These are phyloP conservation scores for Verticillium longisporum DNA, from an alignment of 2,329 filamentous ascomycete species.

Conservation along the genomic window DNA sequence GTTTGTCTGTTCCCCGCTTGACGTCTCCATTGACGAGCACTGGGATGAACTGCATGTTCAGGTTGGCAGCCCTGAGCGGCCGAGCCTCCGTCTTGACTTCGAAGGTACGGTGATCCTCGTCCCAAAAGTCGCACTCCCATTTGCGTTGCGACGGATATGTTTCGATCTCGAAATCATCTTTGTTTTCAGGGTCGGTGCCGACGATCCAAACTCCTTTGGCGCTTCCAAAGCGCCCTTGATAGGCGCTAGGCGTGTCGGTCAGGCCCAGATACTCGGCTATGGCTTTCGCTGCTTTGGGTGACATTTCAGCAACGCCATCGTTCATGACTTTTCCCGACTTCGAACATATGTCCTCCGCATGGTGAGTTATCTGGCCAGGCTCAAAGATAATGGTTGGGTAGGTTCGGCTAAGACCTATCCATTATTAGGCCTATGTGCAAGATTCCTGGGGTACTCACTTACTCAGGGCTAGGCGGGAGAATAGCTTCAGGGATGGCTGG, in stretches of 20 bases:
- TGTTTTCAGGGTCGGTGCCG: slow-evolving; percentile 38
- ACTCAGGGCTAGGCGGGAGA: slow-evolving; percentile 51
- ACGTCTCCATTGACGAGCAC: slow-evolving; percentile 35
- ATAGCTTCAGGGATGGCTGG: slow-evolving; percentile 48
- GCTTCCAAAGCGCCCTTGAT: slow-evolving; percentile 64
- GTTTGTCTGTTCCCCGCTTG: slow-evolving; percentile 44
- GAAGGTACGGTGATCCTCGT: slow-evolving; percentile 52
- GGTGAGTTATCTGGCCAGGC: slow-evolving; percentile 35
- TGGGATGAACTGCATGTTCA: slow-evolving; percentile 64
- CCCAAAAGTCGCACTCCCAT: slow-evolving; percentile 46
- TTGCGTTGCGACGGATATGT: slow-evolving; percentile 63
- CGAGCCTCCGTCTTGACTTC: slow-evolving; percentile 50
- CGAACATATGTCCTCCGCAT: slow-evolving; percentile 29
- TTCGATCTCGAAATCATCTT: slow-evolving; percentile 55
- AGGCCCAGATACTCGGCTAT: slow-evolving; percentile 46
- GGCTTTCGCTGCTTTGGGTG: slow-evolving; percentile 45
- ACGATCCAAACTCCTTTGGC: slow-evolving; percentile 73
- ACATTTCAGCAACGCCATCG: slow-evolving; percentile 62
- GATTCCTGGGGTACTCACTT: slow-evolving; percentile 8
- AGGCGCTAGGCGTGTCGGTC: slow-evolving; percentile 50
- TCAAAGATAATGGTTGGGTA: slow-evolving; percentile 37
- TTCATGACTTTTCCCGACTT: slow-evolving; percentile 47
- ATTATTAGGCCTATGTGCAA: neutral
- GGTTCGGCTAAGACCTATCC: slow-evolving; percentile 44
- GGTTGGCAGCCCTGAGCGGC: slow-evolving; percentile 39